These are phyloP conservation scores for Hypoxylon rubiginosum DNA, from an alignment of 2,329 filamentous ascomycete species.

Conservation along the genomic window DNA sequence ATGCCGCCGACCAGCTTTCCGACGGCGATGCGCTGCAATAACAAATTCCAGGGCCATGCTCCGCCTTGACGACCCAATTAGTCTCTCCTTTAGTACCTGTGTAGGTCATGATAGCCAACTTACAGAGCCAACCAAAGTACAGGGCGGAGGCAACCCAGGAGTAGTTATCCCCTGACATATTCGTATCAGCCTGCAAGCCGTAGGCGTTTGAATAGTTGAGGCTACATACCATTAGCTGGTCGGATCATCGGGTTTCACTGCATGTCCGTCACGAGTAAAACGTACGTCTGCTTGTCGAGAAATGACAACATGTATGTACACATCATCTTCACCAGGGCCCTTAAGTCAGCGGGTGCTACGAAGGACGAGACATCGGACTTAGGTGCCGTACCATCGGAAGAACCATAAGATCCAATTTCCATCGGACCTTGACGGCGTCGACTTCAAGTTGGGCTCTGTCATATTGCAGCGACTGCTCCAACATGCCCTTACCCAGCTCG, in stretches of 20 bases:
- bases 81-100: not conserved
- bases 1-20: slow-evolving; percentile 58
- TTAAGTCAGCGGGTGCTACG: slow-evolving; percentile 22
- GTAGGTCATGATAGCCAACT: not conserved
- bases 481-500: slow-evolving; percentile 47
- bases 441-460: slow-evolving; percentile 53
- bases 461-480: slow-evolving; percentile 53
- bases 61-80: slow-evolving; percentile 43
- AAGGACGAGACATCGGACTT: not conserved
- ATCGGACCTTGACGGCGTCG: slow-evolving; percentile 51
- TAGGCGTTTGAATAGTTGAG: slow-evolving; percentile 59
- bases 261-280: not conserved
- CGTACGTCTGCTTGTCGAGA: slow-evolving; percentile 51
- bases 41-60: slow-evolving; percentile 57
- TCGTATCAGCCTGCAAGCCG: slow-evolving; percentile 57
- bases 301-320: slow-evolving; percentile 54
- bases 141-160: slow-evolving; percentile 60
- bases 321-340: slow-evolving; percentile 50
- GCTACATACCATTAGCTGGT: slow-evolving; percentile 15
- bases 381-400: slow-evolving; percentile 52
- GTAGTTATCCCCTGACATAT: slow-evolving; percentile 58
- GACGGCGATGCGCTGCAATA: slow-evolving; percentile 58
- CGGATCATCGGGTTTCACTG: not conserved
- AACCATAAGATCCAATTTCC: slow-evolving; percentile 55
- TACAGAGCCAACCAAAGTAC: slow-evolving; percentile 59